phyloP scores from a whole-genome alignment of 441 rosid species.

The Populus hybrid region DNA sequence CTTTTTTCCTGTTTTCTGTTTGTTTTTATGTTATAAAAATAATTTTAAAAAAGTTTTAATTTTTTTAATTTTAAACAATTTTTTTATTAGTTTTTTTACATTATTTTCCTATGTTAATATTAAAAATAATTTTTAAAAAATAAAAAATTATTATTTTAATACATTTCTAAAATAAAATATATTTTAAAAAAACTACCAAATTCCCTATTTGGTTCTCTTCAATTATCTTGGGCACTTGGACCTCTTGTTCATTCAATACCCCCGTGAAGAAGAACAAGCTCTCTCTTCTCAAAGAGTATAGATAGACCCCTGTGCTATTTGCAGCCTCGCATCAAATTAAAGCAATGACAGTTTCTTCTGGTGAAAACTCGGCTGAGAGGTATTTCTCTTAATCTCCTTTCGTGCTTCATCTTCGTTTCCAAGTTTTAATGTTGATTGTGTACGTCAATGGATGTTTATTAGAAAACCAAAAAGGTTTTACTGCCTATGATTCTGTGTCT shows the following conservation, averaged over 20 bases:
- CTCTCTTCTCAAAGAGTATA: neutral
- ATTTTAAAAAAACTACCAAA: no score
- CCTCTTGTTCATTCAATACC: neutral
- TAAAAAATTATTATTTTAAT: no score
- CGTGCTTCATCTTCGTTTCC: neutral
- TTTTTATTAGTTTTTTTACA: no score
- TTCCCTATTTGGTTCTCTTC: neutral
- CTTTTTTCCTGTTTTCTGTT: neutral
- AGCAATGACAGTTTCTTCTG: neutral
- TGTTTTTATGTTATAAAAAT: no score
- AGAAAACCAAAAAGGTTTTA: no score
- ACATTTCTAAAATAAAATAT: no score
- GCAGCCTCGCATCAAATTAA: neutral
- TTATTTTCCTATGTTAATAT: no score
- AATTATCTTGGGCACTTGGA: neutral
- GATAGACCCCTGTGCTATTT: neutral
- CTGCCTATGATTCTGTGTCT: no score
- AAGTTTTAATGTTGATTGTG: neutral
- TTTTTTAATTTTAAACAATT: no score
- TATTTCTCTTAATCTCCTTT: neutral
- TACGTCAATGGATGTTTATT: neutral
- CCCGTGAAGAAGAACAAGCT: neutral
- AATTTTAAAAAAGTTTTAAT: no score
- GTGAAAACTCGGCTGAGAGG: neutral
- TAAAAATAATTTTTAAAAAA: no score